Base-by-base conservation (phyloP, 768 basidiomycete genomes). In the Agrocybe chaxingu region DNA sequence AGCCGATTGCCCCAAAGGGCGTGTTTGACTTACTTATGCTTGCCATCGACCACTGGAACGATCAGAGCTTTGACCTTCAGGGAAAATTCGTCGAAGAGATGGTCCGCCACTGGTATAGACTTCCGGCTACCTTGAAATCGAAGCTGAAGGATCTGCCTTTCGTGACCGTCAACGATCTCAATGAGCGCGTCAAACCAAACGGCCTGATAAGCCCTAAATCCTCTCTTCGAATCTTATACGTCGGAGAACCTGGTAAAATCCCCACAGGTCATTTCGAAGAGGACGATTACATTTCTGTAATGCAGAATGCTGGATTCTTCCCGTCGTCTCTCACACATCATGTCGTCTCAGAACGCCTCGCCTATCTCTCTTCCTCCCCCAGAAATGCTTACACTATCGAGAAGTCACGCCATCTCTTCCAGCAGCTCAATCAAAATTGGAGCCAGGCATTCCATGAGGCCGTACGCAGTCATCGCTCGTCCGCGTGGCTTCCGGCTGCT, bases 401-500 rank as follows among this genome's bases (percentile, higher is more conserved):
- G 4, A 46, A 42, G 11, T 35, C 47, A 32, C 45, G 45, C 10
- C 37, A 45, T 33, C 32, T 56, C 8, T 30, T 42, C 44, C 7
- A 35, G 4, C 4, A 33, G 7, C 42, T 56, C 7, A 40, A 60
- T 31, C 42, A 18, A 16, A 11, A 47, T 24, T 60, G 59, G 59
- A 50, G 48, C 5, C 24, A 24, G 5, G 24, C 24, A 24, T 24
- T 24, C 24, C 5, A 5, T 5, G 24, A 24, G 3, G 24, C 24
- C 24, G 24, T 24, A 24, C 24, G 24, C 24, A 24, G 24, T 24
- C 24, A 24, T 24, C 24, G 24, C 24, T 24, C 24, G 24, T 24
- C 24, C 24, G 24, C 3, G 24, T 72, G 70, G 72, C 51, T 75
- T 5, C 74, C 72, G 0, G 68, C 69, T 3, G 70, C 53, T 72